Conservation (phyloP, 1,284 basidiomycete genomes). For the Phylloboletellus chloephorus region DNA sequence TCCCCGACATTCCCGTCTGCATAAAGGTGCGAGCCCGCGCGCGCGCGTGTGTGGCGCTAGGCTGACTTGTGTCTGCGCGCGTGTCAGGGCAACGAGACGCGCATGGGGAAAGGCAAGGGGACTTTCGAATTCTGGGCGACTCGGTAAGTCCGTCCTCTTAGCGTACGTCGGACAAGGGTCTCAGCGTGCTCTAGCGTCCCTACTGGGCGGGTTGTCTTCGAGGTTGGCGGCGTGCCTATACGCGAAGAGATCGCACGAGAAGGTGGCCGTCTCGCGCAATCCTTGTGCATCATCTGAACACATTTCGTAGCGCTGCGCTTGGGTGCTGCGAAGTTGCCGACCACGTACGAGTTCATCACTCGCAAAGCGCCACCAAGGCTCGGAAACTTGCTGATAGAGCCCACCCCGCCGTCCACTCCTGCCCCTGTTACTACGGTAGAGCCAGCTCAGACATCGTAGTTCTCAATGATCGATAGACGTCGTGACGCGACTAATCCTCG, state of each 20-base stretch:
- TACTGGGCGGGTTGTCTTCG: constrained; percentile 91
- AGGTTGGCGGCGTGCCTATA: constrained; percentile 88
- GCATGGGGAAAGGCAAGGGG: constrained; percentile 99
- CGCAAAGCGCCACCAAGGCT: constrained; percentile 70
- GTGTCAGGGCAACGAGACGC: constrained; percentile 96
- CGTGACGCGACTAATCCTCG: background rate
- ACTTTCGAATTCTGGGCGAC: constrained; percentile 97
- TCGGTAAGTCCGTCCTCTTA: constrained; percentile 44
- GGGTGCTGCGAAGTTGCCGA: constrained; percentile 87
- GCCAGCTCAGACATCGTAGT: constrained; percentile 7
- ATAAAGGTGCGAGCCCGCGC: constrained; percentile 90
- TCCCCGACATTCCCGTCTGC: constrained; percentile 96
- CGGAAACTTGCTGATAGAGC: constrained; percentile 61
- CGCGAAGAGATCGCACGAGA: constrained; percentile 92
- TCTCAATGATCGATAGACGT: constrained; percentile 8
- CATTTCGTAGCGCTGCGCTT: constrained; percentile 69
- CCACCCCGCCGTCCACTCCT: constrained; percentile 19
- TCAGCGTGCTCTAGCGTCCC: constrained; percentile 56
- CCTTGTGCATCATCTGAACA: constrained; percentile 2
- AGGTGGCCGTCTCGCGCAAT: constrained; percentile 42
- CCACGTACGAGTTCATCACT: constrained; percentile 85
- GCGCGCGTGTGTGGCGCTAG: too few relatives aligned
- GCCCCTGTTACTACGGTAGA: constrained; percentile 17
- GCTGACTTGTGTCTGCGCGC: too few relatives aligned
- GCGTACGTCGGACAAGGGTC: background rate